These are phyloP conservation scores for Graphilbum fragrans DNA, from an alignment of 2,329 filamentous ascomycete species.

Conservation along the genomic window DNA sequence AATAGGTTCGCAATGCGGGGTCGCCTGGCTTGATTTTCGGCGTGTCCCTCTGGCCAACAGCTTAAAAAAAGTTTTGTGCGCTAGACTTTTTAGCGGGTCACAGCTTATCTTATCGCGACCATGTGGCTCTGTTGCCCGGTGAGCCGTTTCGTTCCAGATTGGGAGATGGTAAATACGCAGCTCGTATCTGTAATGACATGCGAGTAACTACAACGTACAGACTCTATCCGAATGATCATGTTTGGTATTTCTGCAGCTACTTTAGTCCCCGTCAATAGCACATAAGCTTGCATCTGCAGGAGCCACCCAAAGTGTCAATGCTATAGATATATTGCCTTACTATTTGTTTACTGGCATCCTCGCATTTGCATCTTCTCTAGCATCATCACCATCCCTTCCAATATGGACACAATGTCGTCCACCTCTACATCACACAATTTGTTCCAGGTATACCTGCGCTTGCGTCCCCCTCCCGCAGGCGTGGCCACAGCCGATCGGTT, in stretches of 20 bases:
- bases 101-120: constrained; percentile 11
- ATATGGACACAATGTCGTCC: constrained; percentile 19
- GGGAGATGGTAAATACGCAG: constrained; percentile 9
- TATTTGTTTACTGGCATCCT: no score
- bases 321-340: no score
- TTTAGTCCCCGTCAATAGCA: no score
- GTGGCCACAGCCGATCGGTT: constrained; percentile 50
- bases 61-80: neutral
- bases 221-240: no score
- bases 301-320: no score
- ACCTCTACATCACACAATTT: constrained; percentile 37
- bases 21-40: no score
- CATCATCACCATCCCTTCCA: neutral
- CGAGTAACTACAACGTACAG: no score
- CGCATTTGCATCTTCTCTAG: constrained; percentile 1
- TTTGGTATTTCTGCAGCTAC: no score
- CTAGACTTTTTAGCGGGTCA: constrained; percentile 4
- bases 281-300: no score
- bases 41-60: no score
- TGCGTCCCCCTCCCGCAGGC: constrained; percentile 53
- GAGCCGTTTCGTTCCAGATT: constrained; percentile 5
- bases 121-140: constrained; percentile 8
- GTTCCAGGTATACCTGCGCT: constrained; percentile 83
- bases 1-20: neutral
- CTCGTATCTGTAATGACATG: no score